Conservation (phyloP, 768 basidiomycete species). For the Leccinum barrowsii region DNA sequence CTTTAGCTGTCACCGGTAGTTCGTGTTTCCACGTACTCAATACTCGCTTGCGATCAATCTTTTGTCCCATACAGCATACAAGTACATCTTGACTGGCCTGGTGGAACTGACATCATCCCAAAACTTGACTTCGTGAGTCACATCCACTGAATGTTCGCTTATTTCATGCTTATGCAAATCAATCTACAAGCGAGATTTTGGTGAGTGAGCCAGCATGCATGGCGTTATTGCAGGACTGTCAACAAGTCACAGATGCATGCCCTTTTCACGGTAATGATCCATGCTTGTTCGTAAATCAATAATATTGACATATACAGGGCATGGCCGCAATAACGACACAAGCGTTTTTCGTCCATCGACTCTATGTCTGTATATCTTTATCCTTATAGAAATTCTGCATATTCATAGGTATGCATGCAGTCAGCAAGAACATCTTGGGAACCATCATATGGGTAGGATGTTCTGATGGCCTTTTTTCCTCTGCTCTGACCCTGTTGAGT, state of each 20-base stretch:
- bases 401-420: not conserved
- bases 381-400: not conserved
- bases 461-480: not conserved
- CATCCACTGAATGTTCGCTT: not conserved
- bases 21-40: not conserved
- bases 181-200: not conserved
- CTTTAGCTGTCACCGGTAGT: not conserved
- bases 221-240: too few species aligned
- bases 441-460: not conserved
- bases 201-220: not conserved
- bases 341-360: conserved; percentile 1
- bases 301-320: not conserved
- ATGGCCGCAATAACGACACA: not conserved
- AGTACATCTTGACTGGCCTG: not conserved
- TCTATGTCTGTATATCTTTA: not conserved
- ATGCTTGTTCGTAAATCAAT: not conserved
- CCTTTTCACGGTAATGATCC: not conserved
- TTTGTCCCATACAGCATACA: not conserved
- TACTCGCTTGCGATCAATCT: not conserved
- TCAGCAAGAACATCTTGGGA: not conserved
- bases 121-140: not conserved
- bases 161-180: not conserved
- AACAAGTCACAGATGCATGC: not conserved
- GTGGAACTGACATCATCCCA: not conserved
- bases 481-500: not conserved